These are phyloP conservation scores for Monosporascus sp. DNA, from an alignment of 2,329 filamentous ascomycete genomes.

Conservation along the genomic window DNA sequence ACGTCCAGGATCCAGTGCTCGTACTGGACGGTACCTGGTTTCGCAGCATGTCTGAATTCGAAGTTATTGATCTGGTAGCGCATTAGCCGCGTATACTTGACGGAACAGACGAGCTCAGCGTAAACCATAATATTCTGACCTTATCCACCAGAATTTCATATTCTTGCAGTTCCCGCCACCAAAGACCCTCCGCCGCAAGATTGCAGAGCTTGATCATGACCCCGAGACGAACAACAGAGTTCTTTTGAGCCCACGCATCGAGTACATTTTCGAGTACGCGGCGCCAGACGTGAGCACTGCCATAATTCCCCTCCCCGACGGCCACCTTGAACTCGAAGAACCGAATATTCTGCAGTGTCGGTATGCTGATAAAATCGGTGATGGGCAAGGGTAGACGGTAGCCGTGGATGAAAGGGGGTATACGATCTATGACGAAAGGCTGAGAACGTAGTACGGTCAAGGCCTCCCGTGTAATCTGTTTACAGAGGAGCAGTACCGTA, in stretches of 20 bases:
- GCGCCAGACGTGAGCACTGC: slow-evolving; percentile 24
- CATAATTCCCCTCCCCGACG: slow-evolving; percentile 21
- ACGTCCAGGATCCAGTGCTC: slow-evolving; percentile 25
- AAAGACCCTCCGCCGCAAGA: slow-evolving; percentile 11
- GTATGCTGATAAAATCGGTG: slow-evolving; percentile 22
- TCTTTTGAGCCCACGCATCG: slow-evolving; percentile 18
- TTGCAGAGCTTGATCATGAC: slow-evolving; percentile 27
- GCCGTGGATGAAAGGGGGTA: slow-evolving; percentile 29
- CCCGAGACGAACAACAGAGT: slow-evolving; percentile 21
- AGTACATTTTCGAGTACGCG: slow-evolving; percentile 21
- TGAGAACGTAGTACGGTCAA: slow-evolving; percentile 20
- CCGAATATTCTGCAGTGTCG: slow-evolving; percentile 27
- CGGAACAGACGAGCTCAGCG: neutral
- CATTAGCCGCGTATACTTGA: neutral
- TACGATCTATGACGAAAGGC: slow-evolving; percentile 28
- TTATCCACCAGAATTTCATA: slow-evolving; percentile 16
- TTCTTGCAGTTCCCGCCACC: slow-evolving; percentile 16
- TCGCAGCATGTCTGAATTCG: slow-evolving; percentile 18
- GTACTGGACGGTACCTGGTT: slow-evolving; percentile 16
- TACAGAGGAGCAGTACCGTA: slow-evolving; percentile 30
- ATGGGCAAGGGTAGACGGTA: slow-evolving; percentile 18
- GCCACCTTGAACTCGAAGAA: slow-evolving; percentile 26
- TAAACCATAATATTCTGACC: slow-evolving; percentile 9
- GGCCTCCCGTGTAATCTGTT: slow-evolving; percentile 28
- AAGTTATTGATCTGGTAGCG: slow-evolving; percentile 17